These are phyloP conservation scores for Rhizophora mangle DNA, from an alignment of 345 rosid genomes.

Conservation along the genomic window DNA sequence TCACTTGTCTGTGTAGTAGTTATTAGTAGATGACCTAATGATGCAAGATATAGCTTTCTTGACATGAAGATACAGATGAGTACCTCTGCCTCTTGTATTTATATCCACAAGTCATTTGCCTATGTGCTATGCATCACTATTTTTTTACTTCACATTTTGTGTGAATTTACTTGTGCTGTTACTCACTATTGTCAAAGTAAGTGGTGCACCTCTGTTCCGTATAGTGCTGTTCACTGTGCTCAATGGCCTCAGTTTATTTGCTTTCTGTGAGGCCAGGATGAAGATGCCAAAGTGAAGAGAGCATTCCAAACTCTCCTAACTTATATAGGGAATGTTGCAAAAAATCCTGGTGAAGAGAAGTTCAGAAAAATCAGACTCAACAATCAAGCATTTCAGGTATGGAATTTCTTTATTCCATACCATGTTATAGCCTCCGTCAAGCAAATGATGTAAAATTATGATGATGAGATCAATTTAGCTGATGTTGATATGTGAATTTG, in stretches of 20 bases:
- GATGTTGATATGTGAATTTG: no score
- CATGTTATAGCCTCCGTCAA: no score
- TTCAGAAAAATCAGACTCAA: conserved; percentile 85
- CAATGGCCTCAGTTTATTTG: conserved; percentile 4
- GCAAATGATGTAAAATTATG: no score
- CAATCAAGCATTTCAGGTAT: conserved; percentile 92
- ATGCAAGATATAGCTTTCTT: no score
- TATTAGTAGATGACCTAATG: no score
- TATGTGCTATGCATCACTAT: no score
- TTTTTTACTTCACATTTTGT: no score
- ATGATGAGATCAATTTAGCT: no score
- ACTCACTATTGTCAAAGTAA: background rate
- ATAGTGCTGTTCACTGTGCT: background rate
- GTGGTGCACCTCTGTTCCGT: background rate
- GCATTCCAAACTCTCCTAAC: conserved; percentile 97
- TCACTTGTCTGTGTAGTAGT: no score
- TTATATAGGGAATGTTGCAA: conserved; percentile 83
- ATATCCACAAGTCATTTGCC: background rate
- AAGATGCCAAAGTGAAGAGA: conserved; percentile 87
- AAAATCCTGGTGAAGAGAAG: conserved; percentile 87
- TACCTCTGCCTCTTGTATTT: background rate
- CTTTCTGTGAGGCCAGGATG: conserved; percentile 52
- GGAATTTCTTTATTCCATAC: background rate
- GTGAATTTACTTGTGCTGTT: background rate
- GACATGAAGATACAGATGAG: background rate